Evolutionary conservation across 2,329 filamentous ascomycete species (phyloP).

Genomic region (Tolypocladium sp.): DNA sequence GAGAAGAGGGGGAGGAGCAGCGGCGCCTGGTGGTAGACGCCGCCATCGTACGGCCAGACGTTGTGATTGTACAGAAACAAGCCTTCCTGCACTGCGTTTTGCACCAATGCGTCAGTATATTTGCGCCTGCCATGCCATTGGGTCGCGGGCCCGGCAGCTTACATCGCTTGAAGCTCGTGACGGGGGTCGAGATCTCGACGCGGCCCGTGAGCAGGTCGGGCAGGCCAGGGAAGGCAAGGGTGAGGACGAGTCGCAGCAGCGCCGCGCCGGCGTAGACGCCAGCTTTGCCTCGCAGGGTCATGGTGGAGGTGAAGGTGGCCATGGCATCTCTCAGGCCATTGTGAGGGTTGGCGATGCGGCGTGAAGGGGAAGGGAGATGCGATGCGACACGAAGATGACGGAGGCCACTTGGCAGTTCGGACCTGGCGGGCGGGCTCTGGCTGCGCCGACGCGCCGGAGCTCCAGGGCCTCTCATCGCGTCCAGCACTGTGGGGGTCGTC

Average conservation of each 20-base stretch:
- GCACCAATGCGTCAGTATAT: neutral
- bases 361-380: neutral
- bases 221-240: slow-evolving; percentile 71
- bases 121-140: neutral
- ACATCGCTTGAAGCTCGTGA: slow-evolving; percentile 97
- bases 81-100: slow-evolving; percentile 76
- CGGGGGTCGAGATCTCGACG: slow-evolving; percentile 93
- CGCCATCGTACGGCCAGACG: slow-evolving; percentile 94
- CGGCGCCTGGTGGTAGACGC: slow-evolving; percentile 74
- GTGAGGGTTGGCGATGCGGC: slow-evolving; percentile 1
- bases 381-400: neutral
- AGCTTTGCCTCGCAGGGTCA: slow-evolving; percentile 31
- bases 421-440: neutral
- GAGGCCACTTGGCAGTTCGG: slow-evolving; percentile 11
- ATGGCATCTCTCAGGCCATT: slow-evolving; percentile 21
- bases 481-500: neutral
- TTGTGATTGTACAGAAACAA: slow-evolving; percentile 94
- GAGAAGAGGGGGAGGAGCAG: slow-evolving; percentile 87
- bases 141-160: slow-evolving; percentile 24
- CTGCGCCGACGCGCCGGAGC: neutral
- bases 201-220: slow-evolving; percentile 80
- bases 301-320: slow-evolving; percentile 22
- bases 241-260: slow-evolving; percentile 69
- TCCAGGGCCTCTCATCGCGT: neutral
- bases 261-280: slow-evolving; percentile 67